Conservation (phyloP, 2,329 filamentous ascomycete species). For the Xylaria polymorpha region DNA sequence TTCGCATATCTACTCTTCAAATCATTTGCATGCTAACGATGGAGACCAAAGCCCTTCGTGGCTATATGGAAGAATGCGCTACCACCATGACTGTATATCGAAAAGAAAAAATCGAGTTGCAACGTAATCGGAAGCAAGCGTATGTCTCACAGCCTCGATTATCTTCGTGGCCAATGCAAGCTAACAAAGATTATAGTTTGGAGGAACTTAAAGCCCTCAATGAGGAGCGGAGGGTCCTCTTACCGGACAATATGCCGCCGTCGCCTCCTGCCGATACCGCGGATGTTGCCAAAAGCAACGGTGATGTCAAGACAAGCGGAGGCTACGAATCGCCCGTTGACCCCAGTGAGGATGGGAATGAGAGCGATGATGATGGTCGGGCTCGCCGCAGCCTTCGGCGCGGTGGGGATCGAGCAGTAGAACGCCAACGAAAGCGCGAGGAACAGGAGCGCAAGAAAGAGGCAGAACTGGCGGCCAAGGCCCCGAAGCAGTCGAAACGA, state of each 20-base stretch:
- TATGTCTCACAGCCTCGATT: slow-evolving; percentile 54
- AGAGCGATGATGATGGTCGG: slow-evolving; percentile 75
- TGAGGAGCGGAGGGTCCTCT: slow-evolving; percentile 76
- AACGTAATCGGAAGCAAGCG: slow-evolving; percentile 78
- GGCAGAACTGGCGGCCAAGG: slow-evolving; percentile 71
- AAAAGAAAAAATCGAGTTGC: slow-evolving; percentile 94
- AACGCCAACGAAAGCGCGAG: slow-evolving; percentile 81
- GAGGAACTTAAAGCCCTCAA: slow-evolving; percentile 78
- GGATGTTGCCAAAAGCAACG: slow-evolving; percentile 62
- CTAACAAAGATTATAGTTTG: slow-evolving; percentile 58
- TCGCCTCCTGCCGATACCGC: slow-evolving; percentile 62
- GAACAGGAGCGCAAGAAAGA: slow-evolving; percentile 77
- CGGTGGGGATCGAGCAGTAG: slow-evolving; percentile 74
- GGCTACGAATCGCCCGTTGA: slow-evolving; percentile 71
- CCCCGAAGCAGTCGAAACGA: slow-evolving; percentile 84
- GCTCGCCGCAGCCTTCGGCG: slow-evolving; percentile 66
- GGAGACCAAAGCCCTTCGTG: slow-evolving; percentile 85
- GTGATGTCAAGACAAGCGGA: slow-evolving; percentile 71
- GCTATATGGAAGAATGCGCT: slow-evolving; percentile 90
- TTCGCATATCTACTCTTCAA: slow-evolving; percentile 82
- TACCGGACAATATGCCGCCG: slow-evolving; percentile 77
- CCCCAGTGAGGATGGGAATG: slow-evolving; percentile 70
- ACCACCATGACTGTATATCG: slow-evolving; percentile 94
- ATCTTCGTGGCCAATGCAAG: background rate
- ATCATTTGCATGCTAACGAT: slow-evolving; percentile 87